These are phyloP conservation scores for Lichtheimia hyalospora DNA, from an alignment of 371 early-diverging fungal genomes.

Conservation along the genomic window DNA sequence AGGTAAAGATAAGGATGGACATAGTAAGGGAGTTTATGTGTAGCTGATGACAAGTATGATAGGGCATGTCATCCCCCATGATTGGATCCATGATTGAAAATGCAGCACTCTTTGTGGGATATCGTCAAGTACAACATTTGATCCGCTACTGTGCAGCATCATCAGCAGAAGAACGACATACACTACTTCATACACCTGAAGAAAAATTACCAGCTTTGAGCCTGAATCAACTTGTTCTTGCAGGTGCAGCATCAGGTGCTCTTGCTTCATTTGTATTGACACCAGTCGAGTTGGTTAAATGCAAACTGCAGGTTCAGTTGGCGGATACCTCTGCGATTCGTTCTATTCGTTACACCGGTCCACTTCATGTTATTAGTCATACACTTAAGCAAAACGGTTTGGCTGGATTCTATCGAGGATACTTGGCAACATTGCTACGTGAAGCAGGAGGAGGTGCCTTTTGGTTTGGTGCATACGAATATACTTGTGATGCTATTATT, in stretches of 20 bases:
- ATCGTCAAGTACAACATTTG: slow-evolving; percentile 77
- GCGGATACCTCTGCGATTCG: slow-evolving; percentile 29
- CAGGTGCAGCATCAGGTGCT: slow-evolving; percentile 88
- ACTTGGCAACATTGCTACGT: slow-evolving; percentile 83
- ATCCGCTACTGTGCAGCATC: slow-evolving; percentile 51
- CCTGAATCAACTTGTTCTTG: slow-evolving; percentile 71
- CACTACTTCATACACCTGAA: slow-evolving; percentile 14
- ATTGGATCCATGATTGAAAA: slow-evolving; percentile 95
- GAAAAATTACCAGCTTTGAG: slow-evolving; percentile 48
- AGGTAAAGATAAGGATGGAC: slow-evolving; percentile 37
- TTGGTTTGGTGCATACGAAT: slow-evolving; percentile 96
- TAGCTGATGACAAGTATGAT: neutral
- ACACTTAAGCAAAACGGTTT: slow-evolving; percentile 74
- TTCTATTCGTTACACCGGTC: slow-evolving; percentile 57
- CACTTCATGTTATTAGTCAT: slow-evolving; percentile 70
- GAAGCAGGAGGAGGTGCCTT: slow-evolving; percentile 93
- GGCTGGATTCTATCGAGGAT: slow-evolving; percentile 86
- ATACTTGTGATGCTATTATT: slow-evolving; percentile 65
- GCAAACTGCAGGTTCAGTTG: slow-evolving; percentile 91
- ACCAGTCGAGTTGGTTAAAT: slow-evolving; percentile 95
- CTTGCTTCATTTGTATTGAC: slow-evolving; percentile 88
- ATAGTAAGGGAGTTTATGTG: neutral
- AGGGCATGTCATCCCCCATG: slow-evolving; percentile 91
- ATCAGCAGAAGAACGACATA: slow-evolving; percentile 19
- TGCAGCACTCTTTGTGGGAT: slow-evolving; percentile 87